A percentile compares a stretch with the other conserved stretches of the same genome.
phyloP scores from a whole-genome alignment of 345 rosid genomes.

The Crucihimalaya himalaica region DNA sequence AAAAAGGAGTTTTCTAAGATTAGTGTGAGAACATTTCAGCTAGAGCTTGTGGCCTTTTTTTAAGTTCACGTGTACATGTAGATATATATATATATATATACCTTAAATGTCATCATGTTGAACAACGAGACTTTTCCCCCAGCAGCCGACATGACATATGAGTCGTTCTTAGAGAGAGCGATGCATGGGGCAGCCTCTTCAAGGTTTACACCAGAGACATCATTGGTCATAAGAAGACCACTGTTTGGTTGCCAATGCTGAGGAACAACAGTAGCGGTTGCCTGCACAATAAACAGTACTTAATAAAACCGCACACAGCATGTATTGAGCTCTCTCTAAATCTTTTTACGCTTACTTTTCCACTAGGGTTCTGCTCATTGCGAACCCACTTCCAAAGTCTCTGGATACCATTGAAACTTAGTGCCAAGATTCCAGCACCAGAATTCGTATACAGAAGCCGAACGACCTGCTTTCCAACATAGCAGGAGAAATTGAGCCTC shows the following conservation, averaged over 20 bases:
- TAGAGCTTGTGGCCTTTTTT: neutral
- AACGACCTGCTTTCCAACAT: constrained; percentile 56
- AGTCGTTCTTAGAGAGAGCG: constrained; percentile 90
- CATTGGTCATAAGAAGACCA: constrained; percentile 89
- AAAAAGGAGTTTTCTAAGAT: neutral
- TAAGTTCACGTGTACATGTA: neutral
- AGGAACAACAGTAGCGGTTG: constrained; percentile 69
- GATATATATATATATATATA: constrained; percentile 45
- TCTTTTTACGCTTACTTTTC: constrained; percentile 57
- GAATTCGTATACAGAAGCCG: constrained; percentile 86
- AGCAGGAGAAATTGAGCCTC: constrained; percentile 18
- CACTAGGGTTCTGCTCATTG: constrained; percentile 77
- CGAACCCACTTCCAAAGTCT: constrained; percentile 80
- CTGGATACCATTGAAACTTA: constrained; percentile 76
- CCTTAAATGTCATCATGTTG: constrained; percentile 95
- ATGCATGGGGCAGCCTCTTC: constrained; percentile 90
- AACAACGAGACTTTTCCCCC: constrained; percentile 92
- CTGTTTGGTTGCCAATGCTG: constrained; percentile 93
- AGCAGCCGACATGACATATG: constrained; percentile 88
- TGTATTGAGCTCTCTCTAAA: neutral
- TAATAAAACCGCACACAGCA: neutral
- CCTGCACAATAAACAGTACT: constrained; percentile 45
- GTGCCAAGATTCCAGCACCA: constrained; percentile 79
- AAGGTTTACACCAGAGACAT: constrained; percentile 70
- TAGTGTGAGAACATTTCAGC: constrained; percentile 1